A percentile compares a stretch with the other conserved stretches of the same genome.
phyloP scores from a whole-genome alignment of 345 rosid genomes.

The Eucalyptus marginata region DNA sequence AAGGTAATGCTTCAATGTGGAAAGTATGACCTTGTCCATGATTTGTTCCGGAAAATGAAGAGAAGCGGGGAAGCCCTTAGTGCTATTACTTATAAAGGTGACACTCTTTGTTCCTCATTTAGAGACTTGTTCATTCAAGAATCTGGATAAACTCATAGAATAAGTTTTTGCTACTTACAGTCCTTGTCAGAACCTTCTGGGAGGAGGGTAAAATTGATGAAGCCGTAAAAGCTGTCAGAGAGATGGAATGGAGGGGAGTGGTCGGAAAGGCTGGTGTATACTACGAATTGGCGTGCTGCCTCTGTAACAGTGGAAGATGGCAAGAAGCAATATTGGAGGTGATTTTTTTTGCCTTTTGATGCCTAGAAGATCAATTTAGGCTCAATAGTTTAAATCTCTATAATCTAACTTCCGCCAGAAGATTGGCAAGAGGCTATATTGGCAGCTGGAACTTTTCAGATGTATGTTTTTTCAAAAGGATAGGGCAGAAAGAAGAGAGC shows the following conservation, averaged over 20 bases:
- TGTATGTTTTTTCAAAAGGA: background rate
- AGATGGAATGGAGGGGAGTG: slow-evolving; percentile 87
- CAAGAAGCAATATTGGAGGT: slow-evolving; percentile 76
- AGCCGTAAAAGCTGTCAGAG: slow-evolving; percentile 72
- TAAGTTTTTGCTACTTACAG: slow-evolving; percentile 21
- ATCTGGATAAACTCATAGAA: background rate
- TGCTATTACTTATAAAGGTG: slow-evolving; percentile 80
- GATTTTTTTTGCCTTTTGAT: background rate
- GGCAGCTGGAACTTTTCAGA: background rate
- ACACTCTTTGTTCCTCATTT: background rate
- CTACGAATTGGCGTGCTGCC: slow-evolving; percentile 87
- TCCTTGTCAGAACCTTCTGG: slow-evolving; percentile 81
- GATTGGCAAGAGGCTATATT: background rate
- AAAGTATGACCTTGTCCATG: slow-evolving; percentile 66
- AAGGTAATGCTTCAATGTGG: slow-evolving; percentile 93
- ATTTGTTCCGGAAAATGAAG: slow-evolving; percentile 64
- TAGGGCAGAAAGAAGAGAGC: background rate
- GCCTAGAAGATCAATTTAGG: background rate
- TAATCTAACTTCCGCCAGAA: background rate
- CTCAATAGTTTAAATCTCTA: background rate
- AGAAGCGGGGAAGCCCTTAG: slow-evolving; percentile 59
- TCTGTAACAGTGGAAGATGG: slow-evolving; percentile 77
- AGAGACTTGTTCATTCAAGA: background rate
- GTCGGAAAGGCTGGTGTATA: slow-evolving; percentile 75
- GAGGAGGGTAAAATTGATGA: slow-evolving; percentile 69